A percentile compares a stretch with the other conserved stretches of the same genome.
Evolutionary conservation across 2,329 filamentous ascomycete species (phyloP).

Genomic region (Graphilbum fragrans): DNA sequence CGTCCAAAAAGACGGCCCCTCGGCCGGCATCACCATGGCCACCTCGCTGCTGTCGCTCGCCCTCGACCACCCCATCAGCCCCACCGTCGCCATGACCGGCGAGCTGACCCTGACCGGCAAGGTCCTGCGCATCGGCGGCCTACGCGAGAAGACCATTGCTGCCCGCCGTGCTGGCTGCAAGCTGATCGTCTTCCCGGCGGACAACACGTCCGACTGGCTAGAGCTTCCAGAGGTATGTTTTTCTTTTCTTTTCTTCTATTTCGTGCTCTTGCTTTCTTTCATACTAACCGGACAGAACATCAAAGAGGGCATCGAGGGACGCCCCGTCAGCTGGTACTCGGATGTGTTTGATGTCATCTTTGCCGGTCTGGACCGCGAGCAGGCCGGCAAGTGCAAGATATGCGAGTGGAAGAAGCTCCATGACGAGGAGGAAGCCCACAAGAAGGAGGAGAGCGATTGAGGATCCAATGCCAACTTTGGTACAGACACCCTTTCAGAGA

Average conservation of each 20-base stretch:
- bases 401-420: conserved; percentile 39
- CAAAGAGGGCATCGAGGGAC: conserved; percentile 88
- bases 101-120: conserved; percentile 96
- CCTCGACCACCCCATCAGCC: conserved; percentile 63
- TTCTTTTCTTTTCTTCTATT: background rate
- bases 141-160: conserved; percentile 95
- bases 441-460: conserved; percentile 39
- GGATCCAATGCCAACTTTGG: too few relatives aligned
- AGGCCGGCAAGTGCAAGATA: conserved; percentile 63
- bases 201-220: conserved; percentile 95
- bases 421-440: conserved; percentile 30
- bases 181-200: conserved; percentile 86
- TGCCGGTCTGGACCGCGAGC: conserved; percentile 59
- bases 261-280: background rate
- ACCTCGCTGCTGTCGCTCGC: conserved; percentile 80
- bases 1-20: conserved; percentile 86
- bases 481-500: too few relatives aligned
- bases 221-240: conserved; percentile 83
- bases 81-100: conserved; percentile 93
- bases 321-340: conserved; percentile 82
- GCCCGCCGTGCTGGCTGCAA: conserved; percentile 85
- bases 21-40: conserved; percentile 97
- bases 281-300: conserved; percentile 61
- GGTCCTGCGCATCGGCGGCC: conserved; percentile 83
- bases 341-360: conserved; percentile 92